These are phyloP conservation scores for Umbilicus rupestris DNA, from an alignment of 164 flowering plant genomes.

Conservation along the genomic window DNA sequence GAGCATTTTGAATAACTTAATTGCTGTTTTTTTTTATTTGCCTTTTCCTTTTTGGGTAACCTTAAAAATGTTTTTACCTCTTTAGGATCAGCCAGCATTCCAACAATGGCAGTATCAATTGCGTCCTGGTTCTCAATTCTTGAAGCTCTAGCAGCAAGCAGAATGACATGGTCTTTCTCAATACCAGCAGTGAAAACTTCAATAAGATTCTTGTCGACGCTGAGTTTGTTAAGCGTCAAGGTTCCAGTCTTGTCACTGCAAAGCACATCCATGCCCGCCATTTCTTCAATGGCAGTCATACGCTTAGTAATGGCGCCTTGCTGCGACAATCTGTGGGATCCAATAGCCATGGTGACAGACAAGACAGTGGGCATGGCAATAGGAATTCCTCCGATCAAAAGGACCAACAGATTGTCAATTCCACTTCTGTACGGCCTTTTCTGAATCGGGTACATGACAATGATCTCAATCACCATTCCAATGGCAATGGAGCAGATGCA, in stretches of 20 bases:
- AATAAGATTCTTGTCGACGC: conserved; percentile 49
- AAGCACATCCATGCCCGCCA: conserved; percentile 79
- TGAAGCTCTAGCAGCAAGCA: conserved; percentile 72
- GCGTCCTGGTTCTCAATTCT: conserved; percentile 73
- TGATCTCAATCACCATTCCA: conserved; percentile 55
- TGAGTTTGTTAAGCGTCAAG: conserved; percentile 60
- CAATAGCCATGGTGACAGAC: conserved; percentile 76
- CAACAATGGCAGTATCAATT: conserved; percentile 69
- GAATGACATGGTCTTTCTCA: conserved; percentile 51
- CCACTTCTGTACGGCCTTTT: conserved; percentile 54
- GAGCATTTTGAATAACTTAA: neutral
- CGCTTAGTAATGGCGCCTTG: conserved; percentile 82
- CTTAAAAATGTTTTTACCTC: conserved; percentile 29
- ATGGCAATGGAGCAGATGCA: conserved; percentile 64
- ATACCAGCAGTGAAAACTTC: conserved; percentile 61
- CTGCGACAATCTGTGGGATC: conserved; percentile 63
- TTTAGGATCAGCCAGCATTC: conserved; percentile 71
- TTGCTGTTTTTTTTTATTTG: too few species aligned
- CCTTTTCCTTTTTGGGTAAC: neutral
- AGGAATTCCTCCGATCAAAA: conserved; percentile 70
- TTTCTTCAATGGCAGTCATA: conserved; percentile 75
- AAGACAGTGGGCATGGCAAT: conserved; percentile 82
- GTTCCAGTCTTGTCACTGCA: conserved; percentile 84
- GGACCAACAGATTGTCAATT: conserved; percentile 66
- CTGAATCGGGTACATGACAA: conserved; percentile 77